Evolutionary conservation across 345 rosid genomes (phyloP).

Genomic region (Hirschfeldia incana): DNA sequence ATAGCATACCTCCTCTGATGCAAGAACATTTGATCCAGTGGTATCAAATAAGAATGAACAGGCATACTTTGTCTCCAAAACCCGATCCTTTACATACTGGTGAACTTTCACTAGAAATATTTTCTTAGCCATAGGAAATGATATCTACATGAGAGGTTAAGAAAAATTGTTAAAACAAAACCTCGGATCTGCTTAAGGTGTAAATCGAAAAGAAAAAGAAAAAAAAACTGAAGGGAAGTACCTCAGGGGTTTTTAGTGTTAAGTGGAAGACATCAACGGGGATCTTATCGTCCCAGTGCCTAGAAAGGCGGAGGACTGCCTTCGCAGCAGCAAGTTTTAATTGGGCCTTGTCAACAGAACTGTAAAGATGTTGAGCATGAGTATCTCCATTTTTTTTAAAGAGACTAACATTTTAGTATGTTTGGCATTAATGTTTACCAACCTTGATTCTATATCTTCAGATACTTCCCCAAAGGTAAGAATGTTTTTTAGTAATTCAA

Average conservation of each 20-base stretch:
- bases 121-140: slow-evolving; percentile 78
- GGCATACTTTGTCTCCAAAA: slow-evolving; percentile 85
- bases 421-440: slow-evolving; percentile 16
- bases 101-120: slow-evolving; percentile 79
- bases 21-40: slow-evolving; percentile 50
- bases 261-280: slow-evolving; percentile 77
- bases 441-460: slow-evolving; percentile 83
- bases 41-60: slow-evolving; percentile 69
- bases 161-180: neutral
- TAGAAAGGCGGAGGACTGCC: slow-evolving; percentile 86
- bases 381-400: slow-evolving; percentile 8
- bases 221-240: slow-evolving; percentile 31
- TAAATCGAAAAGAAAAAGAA: neutral
- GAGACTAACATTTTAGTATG: slow-evolving; percentile 16
- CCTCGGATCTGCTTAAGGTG: slow-evolving; percentile 9
- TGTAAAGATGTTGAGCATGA: slow-evolving; percentile 43
- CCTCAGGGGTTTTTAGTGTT: slow-evolving; percentile 75
- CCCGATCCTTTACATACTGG: slow-evolving; percentile 85
- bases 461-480: slow-evolving; percentile 81
- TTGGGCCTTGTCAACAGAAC: slow-evolving; percentile 86
- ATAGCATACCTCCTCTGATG: slow-evolving; percentile 70
- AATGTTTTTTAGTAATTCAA: slow-evolving; percentile 62
- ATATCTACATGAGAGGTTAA: slow-evolving; percentile 51
- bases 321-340: slow-evolving; percentile 92
- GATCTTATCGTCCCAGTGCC: slow-evolving; percentile 89